These are phyloP conservation scores for Ramaria sp. DNA, from an alignment of 768 basidiomycete species.

Conservation along the genomic window DNA sequence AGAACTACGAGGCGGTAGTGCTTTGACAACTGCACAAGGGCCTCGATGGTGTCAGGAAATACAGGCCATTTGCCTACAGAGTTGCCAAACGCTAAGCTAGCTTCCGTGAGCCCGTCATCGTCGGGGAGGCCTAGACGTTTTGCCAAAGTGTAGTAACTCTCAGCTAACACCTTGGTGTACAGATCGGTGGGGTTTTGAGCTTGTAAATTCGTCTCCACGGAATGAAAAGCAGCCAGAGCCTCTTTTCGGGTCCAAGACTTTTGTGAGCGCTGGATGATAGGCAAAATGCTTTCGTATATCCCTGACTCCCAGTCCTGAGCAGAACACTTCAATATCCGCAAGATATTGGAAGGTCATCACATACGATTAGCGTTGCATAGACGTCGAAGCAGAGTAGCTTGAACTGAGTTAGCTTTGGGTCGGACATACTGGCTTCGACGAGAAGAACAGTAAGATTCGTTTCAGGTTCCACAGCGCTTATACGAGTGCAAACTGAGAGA, in stretches of 20 bases:
- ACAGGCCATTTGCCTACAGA: constrained; percentile 54
- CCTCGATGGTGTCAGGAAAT: constrained; percentile 56
- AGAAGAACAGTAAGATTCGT: not conserved
- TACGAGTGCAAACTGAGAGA: too few species aligned
- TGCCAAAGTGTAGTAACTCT: constrained; percentile 22
- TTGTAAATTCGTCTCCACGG: constrained; percentile 48
- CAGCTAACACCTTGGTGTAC: constrained; percentile 51
- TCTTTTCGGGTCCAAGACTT: constrained; percentile 43
- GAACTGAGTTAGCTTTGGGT: constrained; percentile 10
- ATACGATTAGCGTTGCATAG: constrained; percentile 62
- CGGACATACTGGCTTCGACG: not conserved
- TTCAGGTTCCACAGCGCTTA: too few species aligned
- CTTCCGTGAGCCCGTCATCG: constrained; percentile 19
- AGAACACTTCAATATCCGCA: not conserved
- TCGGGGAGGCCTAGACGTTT: constrained; percentile 19
- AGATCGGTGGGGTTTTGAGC: constrained; percentile 44
- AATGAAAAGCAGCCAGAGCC: constrained; percentile 38
- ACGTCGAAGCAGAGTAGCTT: constrained; percentile 62
- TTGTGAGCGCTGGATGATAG: constrained; percentile 28
- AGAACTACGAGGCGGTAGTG: constrained; percentile 63
- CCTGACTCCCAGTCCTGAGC: constrained; percentile 67
- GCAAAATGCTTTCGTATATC: constrained; percentile 43
- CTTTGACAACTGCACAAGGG: constrained; percentile 47
- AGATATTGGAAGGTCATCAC: not conserved
- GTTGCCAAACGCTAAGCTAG: constrained; percentile 42